Base-by-base conservation (phyloP, 331 rosid genomes). In the Spiraea crenata region DNA sequence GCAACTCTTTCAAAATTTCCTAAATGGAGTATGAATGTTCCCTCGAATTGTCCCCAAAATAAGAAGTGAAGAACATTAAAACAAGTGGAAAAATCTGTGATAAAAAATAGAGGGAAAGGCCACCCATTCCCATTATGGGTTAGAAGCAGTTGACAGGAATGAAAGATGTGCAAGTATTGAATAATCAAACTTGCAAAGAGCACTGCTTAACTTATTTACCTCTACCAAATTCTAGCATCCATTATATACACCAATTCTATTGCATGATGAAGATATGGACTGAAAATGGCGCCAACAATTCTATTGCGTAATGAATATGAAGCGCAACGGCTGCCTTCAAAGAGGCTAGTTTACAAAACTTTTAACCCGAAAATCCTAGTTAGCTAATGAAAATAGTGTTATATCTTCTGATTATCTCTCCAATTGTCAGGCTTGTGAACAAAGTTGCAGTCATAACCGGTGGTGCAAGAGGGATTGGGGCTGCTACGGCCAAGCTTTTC, bases 391-490 rank as follows among this genome's bases (percentile, higher is more conserved):
- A 4, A 39, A 45, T 8, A 1, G 9, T 20, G 6, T 42, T 38
- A 19, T 17, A 3, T 42, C 49, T 1, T 25, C 31, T 25, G 2
- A 25, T 2, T 25, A 25, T 25, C 31, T 25, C 1, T 25, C 31
- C 31, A n/a, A 67, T 66, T 20, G 63, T 19, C 38, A 89, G 98
- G 83, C 72, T 92, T 69, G 57, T 51, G 63, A 82, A 69, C 17
- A 89, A 86, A 55, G 96, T 92, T 0, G 92, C 93, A 12, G 81
- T 92, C 0, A 76, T 92, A 67, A 92, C 98, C 1, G 98, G 98
- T 5, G 98, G 89, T 6, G 90, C 96, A 15, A 82, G 93, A 79
- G 98, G 98, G 58, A 92, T 92, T 3, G 98, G 98, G 72, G 98
- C 85, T 5, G 85, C 95, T 35, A 74, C 90, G 14, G 96, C 96